Conservation (phyloP, 2,329 filamentous ascomycete genomes). For the Chaetomium sp. region DNA sequence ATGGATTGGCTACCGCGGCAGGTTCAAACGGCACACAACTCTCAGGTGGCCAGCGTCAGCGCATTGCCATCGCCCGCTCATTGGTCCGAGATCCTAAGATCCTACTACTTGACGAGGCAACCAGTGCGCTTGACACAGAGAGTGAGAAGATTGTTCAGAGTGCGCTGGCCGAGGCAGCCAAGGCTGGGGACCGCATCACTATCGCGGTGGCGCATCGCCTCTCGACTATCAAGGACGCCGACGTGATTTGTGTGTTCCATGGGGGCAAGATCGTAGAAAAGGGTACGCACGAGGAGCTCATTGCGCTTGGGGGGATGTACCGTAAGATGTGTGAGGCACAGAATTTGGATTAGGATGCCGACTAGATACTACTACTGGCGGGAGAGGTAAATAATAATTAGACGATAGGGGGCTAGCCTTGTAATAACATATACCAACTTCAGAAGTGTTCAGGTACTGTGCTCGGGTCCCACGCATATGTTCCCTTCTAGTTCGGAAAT, state of each 20-base stretch:
- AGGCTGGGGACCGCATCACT: slow-evolving; percentile 70
- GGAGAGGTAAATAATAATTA: neutral
- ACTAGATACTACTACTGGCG: neutral
- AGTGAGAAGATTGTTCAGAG: slow-evolving; percentile 67
- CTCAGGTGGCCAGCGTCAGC: slow-evolving; percentile 72
- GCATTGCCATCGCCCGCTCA: slow-evolving; percentile 71
- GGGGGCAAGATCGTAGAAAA: slow-evolving; percentile 83
- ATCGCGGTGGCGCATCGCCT: slow-evolving; percentile 93
- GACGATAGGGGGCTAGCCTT: neutral
- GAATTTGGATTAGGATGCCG: slow-evolving; percentile 31
- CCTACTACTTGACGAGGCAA: slow-evolving; percentile 74
- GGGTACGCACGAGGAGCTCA: slow-evolving; percentile 80
- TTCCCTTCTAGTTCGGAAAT: too few species aligned
- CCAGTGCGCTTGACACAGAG: slow-evolving; percentile 63
- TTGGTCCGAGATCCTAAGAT: slow-evolving; percentile 68
- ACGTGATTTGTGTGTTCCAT: slow-evolving; percentile 88
- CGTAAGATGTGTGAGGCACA: slow-evolving; percentile 56
- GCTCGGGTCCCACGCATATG: too few species aligned
- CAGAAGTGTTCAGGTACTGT: too few species aligned
- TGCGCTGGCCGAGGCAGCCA: slow-evolving; percentile 59
- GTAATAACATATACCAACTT: neutral
- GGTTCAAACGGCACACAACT: slow-evolving; percentile 69
- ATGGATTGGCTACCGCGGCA: slow-evolving; percentile 64
- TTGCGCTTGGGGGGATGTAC: slow-evolving; percentile 46
- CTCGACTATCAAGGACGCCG: slow-evolving; percentile 89